Evolutionary conservation across 208 protist species (phyloP), one percentile per base, ranked within the genome.

Genomic region (Crithidia sp.): DNA sequence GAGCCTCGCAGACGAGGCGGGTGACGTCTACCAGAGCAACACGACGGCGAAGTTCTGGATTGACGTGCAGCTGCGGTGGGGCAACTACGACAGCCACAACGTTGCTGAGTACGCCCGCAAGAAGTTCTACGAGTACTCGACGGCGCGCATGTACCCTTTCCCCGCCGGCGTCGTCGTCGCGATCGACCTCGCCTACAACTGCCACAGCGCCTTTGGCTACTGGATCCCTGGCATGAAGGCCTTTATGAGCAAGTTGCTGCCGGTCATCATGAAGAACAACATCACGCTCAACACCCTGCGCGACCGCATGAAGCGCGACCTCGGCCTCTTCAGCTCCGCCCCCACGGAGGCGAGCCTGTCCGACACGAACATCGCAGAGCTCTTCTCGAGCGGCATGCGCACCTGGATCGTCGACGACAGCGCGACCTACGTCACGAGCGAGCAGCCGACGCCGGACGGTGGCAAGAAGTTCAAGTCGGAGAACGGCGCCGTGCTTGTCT

Each of bases 371-470:
- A 98, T 99, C 81, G 97, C 95, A 60, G 99, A 99, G 83, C 91
- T 99, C 57, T 99, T 99, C 83, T 97, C 90, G 45, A 98, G 99
- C 76, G 87, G 82, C 54, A 99, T 99, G 91, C 99, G 98, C 50
- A 99, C 99, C 55, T 99, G 99, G 99, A 99, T 99, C 81, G 97
- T 99, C 5, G 99, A 99, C 84, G 99, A 99, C 83, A 99, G 98
- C 69, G 97, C 99, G 75, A 99, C 99, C 3, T 99, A 99, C 91
- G 96, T 99, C 65, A 99, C 99, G 5, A 99, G 98, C 59, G 98
- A 99, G 79, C 99, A 99, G 87, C 99, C 99, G 72, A 99, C 99
- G 7, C 99, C 99, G 58, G 98, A 99, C 79, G 99, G 99, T 74
- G 99, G 99, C 77, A 90, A 98, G 59, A 98, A 98, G 71, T 97